Evolutionary conservation across 225 moss, liverwort and hornwort species (phyloP).

Genomic region (Thuidium tamariscinum): DNA sequence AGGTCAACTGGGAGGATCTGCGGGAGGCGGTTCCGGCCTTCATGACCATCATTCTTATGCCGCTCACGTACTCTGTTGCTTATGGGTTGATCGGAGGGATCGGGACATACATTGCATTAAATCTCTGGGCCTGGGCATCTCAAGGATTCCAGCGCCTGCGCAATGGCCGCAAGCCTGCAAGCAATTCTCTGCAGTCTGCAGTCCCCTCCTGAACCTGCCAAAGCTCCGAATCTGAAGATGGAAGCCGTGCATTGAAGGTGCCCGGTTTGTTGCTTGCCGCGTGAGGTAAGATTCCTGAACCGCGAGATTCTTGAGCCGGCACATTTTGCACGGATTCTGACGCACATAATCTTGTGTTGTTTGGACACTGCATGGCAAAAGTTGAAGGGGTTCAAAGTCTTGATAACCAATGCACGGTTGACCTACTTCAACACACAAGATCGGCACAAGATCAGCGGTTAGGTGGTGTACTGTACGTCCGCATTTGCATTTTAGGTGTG

Average conservation of each 20-base stretch:
- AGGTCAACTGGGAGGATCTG: slow-evolving; percentile 85
- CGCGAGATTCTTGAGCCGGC: not conserved
- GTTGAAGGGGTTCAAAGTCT: not conserved
- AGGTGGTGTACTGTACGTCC: not conserved
- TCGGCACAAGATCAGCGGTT: not conserved
- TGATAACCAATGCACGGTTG: not conserved
- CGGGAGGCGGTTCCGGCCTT: slow-evolving; percentile 74
- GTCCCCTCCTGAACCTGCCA: slow-evolving; percentile 1
- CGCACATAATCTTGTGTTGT: not conserved
- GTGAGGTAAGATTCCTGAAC: too few relatives aligned
- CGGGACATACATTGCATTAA: slow-evolving; percentile 60
- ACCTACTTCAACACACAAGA: not conserved
- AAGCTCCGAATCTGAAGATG: not conserved
- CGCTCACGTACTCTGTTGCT: slow-evolving; percentile 89
- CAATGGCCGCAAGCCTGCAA: not conserved
- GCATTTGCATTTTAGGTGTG: not conserved
- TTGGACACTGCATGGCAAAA: not conserved
- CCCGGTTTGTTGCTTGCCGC: not conserved
- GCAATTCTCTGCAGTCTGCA: not conserved
- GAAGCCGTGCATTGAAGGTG: not conserved
- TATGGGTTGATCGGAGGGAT: slow-evolving; percentile 92
- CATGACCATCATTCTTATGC: slow-evolving; percentile 77
- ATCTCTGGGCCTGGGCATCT: slow-evolving; percentile 54
- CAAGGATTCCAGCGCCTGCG: not conserved
- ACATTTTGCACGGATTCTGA: not conserved